Evolutionary conservation across 495 filamentous ascomycete species (phyloP).

Genomic region (Penicillium dipodomyicola): DNA sequence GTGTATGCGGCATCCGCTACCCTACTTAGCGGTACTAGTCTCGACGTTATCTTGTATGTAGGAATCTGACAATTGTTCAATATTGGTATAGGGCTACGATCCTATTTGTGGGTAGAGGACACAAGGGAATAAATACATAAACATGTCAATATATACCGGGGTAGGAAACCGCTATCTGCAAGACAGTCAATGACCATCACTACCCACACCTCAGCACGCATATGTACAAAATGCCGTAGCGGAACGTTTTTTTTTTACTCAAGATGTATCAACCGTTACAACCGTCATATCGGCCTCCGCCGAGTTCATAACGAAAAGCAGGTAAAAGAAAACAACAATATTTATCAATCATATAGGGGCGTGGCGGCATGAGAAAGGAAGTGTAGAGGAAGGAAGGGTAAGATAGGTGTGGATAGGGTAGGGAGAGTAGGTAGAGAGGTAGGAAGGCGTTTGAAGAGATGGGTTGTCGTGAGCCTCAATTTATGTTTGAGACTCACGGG

Average conservation of each 20-base stretch:
- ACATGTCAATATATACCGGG: constrained; percentile 15
- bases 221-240: constrained; percentile 25
- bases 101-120: not conserved
- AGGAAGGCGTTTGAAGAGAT: not conserved
- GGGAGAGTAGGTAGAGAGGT: not conserved
- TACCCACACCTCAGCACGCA: constrained; percentile 15
- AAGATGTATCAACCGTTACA: constrained; percentile 14
- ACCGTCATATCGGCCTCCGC: constrained; percentile 18
- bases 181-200: constrained; percentile 9
- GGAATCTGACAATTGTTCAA: not conserved
- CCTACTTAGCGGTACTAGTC: not conserved
- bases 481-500: not conserved
- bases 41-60: not conserved
- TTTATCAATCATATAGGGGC: constrained; percentile 32
- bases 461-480: not conserved
- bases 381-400: constrained; percentile 14
- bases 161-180: constrained; percentile 14
- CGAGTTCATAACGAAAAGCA: constrained; percentile 13
- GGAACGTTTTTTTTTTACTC: constrained; percentile 8
- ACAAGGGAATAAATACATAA: not conserved
- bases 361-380: constrained; percentile 29
- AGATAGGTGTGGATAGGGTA: not conserved
- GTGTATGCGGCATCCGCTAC: not conserved
- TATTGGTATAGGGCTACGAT: too few relatives aligned
- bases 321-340: constrained; percentile 17